Evolutionary conservation across 306 rosid genomes (phyloP).

Genomic region (Ceratonia siliqua): DNA sequence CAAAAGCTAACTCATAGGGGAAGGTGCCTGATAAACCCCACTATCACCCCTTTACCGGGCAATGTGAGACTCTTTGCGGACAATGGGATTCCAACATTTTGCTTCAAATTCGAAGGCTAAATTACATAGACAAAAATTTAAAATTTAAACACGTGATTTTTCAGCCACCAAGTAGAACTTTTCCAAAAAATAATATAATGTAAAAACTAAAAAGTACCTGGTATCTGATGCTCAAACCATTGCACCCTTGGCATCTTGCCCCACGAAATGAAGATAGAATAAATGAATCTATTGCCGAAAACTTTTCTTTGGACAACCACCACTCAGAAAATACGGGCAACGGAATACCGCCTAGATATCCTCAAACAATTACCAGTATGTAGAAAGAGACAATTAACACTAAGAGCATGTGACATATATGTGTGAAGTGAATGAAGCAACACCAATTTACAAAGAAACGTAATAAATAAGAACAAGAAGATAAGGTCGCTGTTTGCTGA

Average conservation of each 20-base stretch:
- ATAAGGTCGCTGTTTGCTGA: not conserved
- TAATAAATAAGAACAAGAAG: not conserved
- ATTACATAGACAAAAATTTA: conserved; percentile 14
- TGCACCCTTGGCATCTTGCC: conserved; percentile 67
- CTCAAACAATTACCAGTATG: conserved; percentile 19
- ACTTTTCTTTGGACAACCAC: conserved; percentile 88
- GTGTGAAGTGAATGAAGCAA: not conserved
- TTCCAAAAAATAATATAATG: not conserved
- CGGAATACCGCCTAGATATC: conserved; percentile 76
- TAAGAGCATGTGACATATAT: conserved; percentile 8
- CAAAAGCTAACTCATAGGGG: too few species aligned
- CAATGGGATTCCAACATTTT: too few species aligned
- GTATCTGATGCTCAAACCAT: conserved; percentile 88
- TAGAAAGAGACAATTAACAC: conserved; percentile 22
- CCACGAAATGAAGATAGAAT: conserved; percentile 74
- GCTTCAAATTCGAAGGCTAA: conserved; percentile 20
- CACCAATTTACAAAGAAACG: conserved; percentile 12
- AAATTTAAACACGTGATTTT: not conserved
- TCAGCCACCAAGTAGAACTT: conserved; percentile 6
- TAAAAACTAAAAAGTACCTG: conserved; percentile 60
- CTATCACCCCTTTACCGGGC: too few species aligned
- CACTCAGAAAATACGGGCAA: conserved; percentile 92
- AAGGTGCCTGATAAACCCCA: too few species aligned
- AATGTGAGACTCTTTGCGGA: too few species aligned
- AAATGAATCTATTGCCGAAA: conserved; percentile 79